These are phyloP conservation scores for Penicillium hordei DNA, from an alignment of 2,329 filamentous ascomycete genomes.

Conservation along the genomic window DNA sequence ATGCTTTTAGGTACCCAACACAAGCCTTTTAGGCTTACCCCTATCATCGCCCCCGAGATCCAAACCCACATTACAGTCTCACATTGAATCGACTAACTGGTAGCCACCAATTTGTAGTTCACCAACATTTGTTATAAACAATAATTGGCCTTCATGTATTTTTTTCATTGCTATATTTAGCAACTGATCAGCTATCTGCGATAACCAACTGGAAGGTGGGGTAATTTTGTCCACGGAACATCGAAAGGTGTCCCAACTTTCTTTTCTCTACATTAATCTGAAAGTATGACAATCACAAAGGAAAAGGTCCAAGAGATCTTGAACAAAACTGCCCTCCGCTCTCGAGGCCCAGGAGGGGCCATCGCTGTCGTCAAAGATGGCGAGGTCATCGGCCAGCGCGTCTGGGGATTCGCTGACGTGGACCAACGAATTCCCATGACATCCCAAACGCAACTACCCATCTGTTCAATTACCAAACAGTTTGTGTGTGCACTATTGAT, in stretches of 20 bases:
- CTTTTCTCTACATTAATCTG: not conserved
- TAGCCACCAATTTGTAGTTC: not conserved
- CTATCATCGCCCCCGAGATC: not conserved
- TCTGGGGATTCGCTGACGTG: slow-evolving; percentile 49
- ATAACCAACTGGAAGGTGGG: slow-evolving; percentile 13
- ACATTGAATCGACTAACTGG: not conserved
- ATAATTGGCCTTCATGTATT: no score
- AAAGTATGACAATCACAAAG: slow-evolving; percentile 12
- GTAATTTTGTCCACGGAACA: slow-evolving; percentile 2
- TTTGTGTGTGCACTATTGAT: slow-evolving; percentile 43
- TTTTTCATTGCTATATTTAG: not conserved
- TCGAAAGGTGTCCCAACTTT: not conserved
- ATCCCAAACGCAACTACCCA: slow-evolving; percentile 41
- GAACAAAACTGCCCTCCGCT: slow-evolving; percentile 20
- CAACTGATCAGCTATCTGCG: not conserved
- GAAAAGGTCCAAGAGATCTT: slow-evolving; percentile 18
- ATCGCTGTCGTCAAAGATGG: slow-evolving; percentile 47
- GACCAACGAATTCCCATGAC: slow-evolving; percentile 40
- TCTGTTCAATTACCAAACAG: slow-evolving; percentile 52
- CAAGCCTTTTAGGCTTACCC: not conserved
- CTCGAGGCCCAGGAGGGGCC: slow-evolving; percentile 45
- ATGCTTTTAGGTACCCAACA: not conserved
- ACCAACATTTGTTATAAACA: not conserved
- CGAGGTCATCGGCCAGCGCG: slow-evolving; percentile 38
- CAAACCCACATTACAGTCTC: not conserved